A percentile compares a stretch with the other conserved stretches of the same genome.
Conservation (phyloP, 768 basidiomycete species). For the Phanerochaete carnosa region DNA sequence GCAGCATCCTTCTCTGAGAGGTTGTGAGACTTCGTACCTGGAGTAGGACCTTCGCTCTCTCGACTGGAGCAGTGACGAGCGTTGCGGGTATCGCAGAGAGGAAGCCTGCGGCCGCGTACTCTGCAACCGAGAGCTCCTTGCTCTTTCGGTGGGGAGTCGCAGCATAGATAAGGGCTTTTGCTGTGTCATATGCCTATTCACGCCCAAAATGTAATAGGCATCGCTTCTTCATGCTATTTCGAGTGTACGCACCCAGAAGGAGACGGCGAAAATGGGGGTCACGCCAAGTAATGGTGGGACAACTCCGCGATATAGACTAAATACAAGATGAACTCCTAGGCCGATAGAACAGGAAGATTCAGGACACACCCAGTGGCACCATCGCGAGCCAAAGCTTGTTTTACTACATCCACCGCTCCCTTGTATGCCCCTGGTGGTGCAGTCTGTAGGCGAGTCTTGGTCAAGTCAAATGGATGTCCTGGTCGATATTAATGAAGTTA, state of each 20-base stretch:
- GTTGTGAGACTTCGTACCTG: conserved; percentile 51
- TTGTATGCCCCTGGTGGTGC: conserved; percentile 85
- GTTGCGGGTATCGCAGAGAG: conserved; percentile 92
- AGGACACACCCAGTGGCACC: conserved; percentile 74
- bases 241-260: conserved; percentile 75
- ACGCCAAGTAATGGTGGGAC: conserved; percentile 92
- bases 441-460: conserved; percentile 94
- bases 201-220: not conserved
- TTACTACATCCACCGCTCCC: conserved; percentile 91
- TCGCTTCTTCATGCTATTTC: no score
- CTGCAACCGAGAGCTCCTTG: conserved; percentile 60
- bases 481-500: not conserved
- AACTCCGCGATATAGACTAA: conserved; percentile 86
- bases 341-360: not conserved
- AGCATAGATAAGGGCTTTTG: conserved; percentile 80
- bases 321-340: not conserved
- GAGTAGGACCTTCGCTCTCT: conserved; percentile 92
- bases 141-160: conserved; percentile 75
- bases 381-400: conserved; percentile 87
- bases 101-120: conserved; percentile 92
- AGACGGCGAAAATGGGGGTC: conserved; percentile 96
- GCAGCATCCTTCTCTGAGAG: conserved; percentile 7
- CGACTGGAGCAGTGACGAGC: conserved; percentile 90
- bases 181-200: conserved; percentile 83
- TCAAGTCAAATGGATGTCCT: conserved; percentile 98